Percentiles rank a stretch among this genome's conserved stretches.
These are phyloP conservation scores for Chytriomyces confervae DNA, from an alignment of 192 early-diverging fungal species.

Conservation along the genomic window DNA sequence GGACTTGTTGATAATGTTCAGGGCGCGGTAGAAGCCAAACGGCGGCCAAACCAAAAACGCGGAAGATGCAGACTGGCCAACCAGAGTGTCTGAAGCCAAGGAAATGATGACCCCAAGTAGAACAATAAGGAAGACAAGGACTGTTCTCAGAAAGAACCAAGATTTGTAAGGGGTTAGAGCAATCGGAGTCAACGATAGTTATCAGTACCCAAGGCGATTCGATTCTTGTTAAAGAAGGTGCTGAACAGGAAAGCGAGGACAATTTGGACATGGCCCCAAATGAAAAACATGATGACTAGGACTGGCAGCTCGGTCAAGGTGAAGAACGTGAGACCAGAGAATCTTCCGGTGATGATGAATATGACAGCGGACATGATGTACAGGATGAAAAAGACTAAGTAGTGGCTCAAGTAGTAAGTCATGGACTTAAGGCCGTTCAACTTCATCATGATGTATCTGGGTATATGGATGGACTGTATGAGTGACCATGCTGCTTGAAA, in stretches of 20 bases:
- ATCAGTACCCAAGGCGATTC: conserved; percentile 54
- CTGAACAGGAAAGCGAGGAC: conserved; percentile 70
- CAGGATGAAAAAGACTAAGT: conserved; percentile 36
- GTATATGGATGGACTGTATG: background rate
- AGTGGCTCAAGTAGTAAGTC: conserved; percentile 55
- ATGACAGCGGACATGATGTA: conserved; percentile 26
- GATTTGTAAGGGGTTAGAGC: background rate
- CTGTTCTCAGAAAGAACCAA: conserved; percentile 30
- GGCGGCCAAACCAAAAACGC: conserved; percentile 76
- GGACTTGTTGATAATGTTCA: conserved; percentile 60
- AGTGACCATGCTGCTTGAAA: background rate
- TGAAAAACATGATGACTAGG: conserved; percentile 64
- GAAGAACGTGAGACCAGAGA: conserved; percentile 69
- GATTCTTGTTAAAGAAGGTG: conserved; percentile 67
- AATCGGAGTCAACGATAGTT: background rate
- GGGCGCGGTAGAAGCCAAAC: conserved; percentile 75
- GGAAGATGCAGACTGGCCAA: conserved; percentile 44
- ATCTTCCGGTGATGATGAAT: conserved; percentile 69
- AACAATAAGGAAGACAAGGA: conserved; percentile 70
- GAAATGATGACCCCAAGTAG: conserved; percentile 71
- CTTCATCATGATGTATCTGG: conserved; percentile 63
- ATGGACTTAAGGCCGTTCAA: conserved; percentile 72
- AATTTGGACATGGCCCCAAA: conserved; percentile 74
- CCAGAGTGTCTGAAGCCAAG: conserved; percentile 57
- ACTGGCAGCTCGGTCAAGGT: conserved; percentile 58